Percentiles rank a stretch among this genome's conserved stretches.
Evolutionary conservation across 2,329 filamentous ascomycete species (phyloP).

Genomic region (Diaporthe velutina): DNA sequence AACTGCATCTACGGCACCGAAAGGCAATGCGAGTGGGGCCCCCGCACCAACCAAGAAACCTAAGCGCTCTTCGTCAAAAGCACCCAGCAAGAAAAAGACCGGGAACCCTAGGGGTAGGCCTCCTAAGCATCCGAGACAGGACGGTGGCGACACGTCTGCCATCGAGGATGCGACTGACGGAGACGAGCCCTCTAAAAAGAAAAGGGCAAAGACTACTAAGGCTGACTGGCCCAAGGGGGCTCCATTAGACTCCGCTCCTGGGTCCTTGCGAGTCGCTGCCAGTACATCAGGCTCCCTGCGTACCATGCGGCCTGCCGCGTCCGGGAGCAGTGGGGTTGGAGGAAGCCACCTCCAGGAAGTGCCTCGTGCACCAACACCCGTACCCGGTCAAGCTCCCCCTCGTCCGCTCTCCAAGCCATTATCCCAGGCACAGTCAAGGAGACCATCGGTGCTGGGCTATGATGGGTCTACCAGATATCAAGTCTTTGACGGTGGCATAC

Average conservation of each 20-base stretch:
- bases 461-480: slow-evolving; percentile 48
- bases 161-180: slow-evolving; percentile 76
- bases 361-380: slow-evolving; percentile 83
- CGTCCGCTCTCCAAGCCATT: slow-evolving; percentile 44
- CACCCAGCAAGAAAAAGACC: slow-evolving; percentile 64
- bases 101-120: slow-evolving; percentile 69
- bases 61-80: slow-evolving; percentile 72
- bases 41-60: slow-evolving; percentile 49
- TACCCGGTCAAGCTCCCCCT: slow-evolving; percentile 64
- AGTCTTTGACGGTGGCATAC: slow-evolving; percentile 51
- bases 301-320: slow-evolving; percentile 79
- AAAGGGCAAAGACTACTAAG: slow-evolving; percentile 84
- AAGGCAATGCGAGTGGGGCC: slow-evolving; percentile 46
- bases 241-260: slow-evolving; percentile 79
- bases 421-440: slow-evolving; percentile 62
- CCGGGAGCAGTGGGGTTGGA: slow-evolving; percentile 53
- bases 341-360: slow-evolving; percentile 75
- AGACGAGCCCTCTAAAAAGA: slow-evolving; percentile 72
- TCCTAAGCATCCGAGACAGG: slow-evolving; percentile 62
- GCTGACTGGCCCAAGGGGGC: slow-evolving; percentile 67
- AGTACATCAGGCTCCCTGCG: slow-evolving; percentile 91
- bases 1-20: slow-evolving; percentile 41
- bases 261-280: slow-evolving; percentile 89
- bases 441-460: slow-evolving; percentile 64
- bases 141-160: slow-evolving; percentile 77